Base-by-base conservation (phyloP, 768 basidiomycete genomes). In the Rhizopogon vulgaris region DNA sequence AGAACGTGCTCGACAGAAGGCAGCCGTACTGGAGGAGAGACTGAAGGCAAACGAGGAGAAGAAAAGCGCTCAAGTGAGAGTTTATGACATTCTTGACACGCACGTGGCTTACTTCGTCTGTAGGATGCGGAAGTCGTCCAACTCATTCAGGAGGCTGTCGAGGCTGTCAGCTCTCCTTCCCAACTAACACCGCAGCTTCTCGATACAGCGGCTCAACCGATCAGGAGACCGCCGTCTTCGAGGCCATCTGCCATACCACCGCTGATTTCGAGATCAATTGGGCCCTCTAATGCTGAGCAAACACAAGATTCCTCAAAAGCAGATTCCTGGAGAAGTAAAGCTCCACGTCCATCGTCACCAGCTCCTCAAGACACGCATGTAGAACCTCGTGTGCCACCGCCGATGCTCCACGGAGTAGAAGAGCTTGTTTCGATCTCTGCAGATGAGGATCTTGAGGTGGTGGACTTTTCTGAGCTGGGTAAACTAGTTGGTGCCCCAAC, bases 1-100 rank as follows among this genome's bases (percentile, higher is more conserved):
- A 58, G 90, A 93, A 59, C 76, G 92, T 14, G 93, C 92, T 12
- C 76, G 80, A 55, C 79, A 71, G 69, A 95, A 94, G 67, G 91
- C 89, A 25, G 78, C 75, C 10, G 87, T 88, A 63, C 64, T 90
- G 22, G 87, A 89, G 68, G 85, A 76, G 50, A 82, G 74, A 62
- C 79, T 86, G 63, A 82, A 78, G 55, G 71, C 69, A 8, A 27
- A 36, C 3, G 57, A 54, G 28, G 51, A 52, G 14, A 55, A 55
- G 43, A 47, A 50, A 28, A 53, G 60, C 38, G 38, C 56, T 12
- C 60, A 68, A 48, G 67, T 48, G 37, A 55, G 57, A 56, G 25
- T 10, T 42, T 41, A 11, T 37, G 10, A 45, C 36, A n/a, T 49
- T 30, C 32, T 27, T 30, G 22, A 17, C 17, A 66, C 61, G 32